These are phyloP conservation scores for Lactarius sp. DNA, from an alignment of 768 basidiomycete species.

Conservation along the genomic window DNA sequence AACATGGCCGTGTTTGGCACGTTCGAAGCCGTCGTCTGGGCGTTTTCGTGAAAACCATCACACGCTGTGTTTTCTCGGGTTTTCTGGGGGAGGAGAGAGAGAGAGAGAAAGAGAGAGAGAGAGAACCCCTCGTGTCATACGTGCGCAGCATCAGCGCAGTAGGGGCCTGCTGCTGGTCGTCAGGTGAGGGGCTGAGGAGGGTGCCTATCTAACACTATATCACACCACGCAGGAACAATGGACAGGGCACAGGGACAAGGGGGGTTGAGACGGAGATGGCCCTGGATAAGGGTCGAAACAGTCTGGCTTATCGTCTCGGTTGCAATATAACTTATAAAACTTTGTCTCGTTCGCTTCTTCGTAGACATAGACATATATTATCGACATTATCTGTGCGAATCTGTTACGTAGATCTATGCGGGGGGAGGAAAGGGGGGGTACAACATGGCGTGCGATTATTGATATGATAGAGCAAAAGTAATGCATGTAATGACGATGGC, in stretches of 20 bases:
- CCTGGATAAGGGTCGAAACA: not conserved
- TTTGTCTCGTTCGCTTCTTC: too few species aligned
- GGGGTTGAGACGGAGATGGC: conserved; percentile 1
- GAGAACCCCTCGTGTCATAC: too few species aligned
- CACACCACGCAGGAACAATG: not conserved
- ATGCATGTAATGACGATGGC: not conserved
- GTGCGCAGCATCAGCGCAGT: too few species aligned
- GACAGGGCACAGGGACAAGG: not conserved
- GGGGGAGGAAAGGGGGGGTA: not conserved
- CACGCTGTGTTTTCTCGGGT: too few species aligned
- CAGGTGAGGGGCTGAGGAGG: too few species aligned
- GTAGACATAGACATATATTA: not conserved
- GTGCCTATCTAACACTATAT: too few species aligned
- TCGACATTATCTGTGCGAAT: not conserved
- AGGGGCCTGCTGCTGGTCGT: too few species aligned
- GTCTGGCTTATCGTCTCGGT: too few species aligned
- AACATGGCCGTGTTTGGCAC: conserved; percentile 78
- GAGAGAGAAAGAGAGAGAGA: too few species aligned
- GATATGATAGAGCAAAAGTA: conserved; percentile 8
- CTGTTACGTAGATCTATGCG: conserved; percentile 17
- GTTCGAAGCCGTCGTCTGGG: conserved; percentile 57
- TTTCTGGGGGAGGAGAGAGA: too few species aligned
- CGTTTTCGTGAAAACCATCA: conserved; percentile 30
- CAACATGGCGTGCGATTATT: conserved; percentile 1
- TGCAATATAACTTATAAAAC: too few species aligned